phyloP scores from a whole-genome alignment of 805 yeast genomes.

The Naumovozyma baii region DNA sequence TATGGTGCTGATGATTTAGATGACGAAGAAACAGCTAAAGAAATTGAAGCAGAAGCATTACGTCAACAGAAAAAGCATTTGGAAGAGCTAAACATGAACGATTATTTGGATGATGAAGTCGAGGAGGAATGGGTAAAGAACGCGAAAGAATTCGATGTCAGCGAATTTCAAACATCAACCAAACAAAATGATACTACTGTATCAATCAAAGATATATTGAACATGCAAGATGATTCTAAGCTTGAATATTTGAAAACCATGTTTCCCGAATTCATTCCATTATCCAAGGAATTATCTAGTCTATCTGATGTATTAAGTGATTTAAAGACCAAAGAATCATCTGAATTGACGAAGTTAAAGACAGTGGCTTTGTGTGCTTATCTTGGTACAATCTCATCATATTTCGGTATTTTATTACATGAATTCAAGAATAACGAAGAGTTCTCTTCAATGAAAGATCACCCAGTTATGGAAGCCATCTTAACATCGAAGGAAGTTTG shows the following conservation, averaged over 20 bases:
- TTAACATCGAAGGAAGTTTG: conserved; percentile 76
- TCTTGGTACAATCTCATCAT: conserved; percentile 66
- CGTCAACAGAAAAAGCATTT: conserved; percentile 75
- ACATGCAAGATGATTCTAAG: conserved; percentile 46
- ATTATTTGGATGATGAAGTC: conserved; percentile 63
- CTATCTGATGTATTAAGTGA: conserved; percentile 36
- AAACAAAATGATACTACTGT: conserved; percentile 27
- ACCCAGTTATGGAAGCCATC: conserved; percentile 81
- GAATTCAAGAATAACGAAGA: conserved; percentile 45
- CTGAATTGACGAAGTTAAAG: conserved; percentile 41
- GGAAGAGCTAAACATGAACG: conserved; percentile 65
- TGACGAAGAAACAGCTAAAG: conserved; percentile 63
- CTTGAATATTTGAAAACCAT: conserved; percentile 44
- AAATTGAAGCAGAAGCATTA: conserved; percentile 79
- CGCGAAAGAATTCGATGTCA: conserved; percentile 39
- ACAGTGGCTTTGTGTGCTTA: conserved; percentile 67
- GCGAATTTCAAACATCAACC: conserved; percentile 29
- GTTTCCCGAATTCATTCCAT: conserved; percentile 79
- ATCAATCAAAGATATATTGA: conserved; percentile 36
- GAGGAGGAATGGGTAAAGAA: conserved; percentile 66
- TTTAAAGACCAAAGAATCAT: conserved; percentile 24
- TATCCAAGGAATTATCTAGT: conserved; percentile 48
- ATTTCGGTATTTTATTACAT: conserved; percentile 64
- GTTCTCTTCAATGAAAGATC: conserved; percentile 64
- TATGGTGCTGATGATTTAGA: conserved; percentile 47